Evolutionary conservation across 2,329 filamentous ascomycete genomes (phyloP).

Genomic region (Penicillium occitanis): DNA sequence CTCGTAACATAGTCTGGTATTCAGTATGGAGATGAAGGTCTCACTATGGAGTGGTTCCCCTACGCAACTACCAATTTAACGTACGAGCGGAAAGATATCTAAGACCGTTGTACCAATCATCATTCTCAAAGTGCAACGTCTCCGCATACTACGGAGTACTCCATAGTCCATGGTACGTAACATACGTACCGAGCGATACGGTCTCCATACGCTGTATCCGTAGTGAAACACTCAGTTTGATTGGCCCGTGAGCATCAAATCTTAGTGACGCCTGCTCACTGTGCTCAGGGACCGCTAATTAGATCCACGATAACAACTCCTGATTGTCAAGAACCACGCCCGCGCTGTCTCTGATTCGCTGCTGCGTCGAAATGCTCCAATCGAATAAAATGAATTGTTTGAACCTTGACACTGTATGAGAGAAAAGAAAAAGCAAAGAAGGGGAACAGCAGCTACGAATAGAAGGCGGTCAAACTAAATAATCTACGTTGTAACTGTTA

Average conservation of each 20-base stretch:
- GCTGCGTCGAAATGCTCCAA: not conserved
- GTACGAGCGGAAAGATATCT: not conserved
- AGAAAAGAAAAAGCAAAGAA: slow-evolving; percentile 8
- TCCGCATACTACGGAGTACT: not conserved
- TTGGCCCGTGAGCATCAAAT: not conserved
- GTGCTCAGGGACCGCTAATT: slow-evolving; percentile 10
- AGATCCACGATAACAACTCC: slow-evolving; percentile 5
- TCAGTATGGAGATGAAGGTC: not conserved
- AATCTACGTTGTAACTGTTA: not conserved
- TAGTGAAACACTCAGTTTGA: not conserved
- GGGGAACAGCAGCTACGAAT: slow-evolving; percentile 21
- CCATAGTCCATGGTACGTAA: not conserved
- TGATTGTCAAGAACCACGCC: slow-evolving; percentile 9
- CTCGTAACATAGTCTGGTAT: not conserved
- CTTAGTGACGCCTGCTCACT: not conserved
- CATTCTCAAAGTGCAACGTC: not conserved
- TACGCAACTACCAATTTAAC: not conserved
- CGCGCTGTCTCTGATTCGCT: slow-evolving; percentile 1
- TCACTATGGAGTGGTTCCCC: not conserved
- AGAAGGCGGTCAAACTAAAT: slow-evolving; percentile 11
- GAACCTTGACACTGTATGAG: not conserved
- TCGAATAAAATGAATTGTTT: not conserved
- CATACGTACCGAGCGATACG: not conserved
- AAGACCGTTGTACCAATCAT: not conserved
- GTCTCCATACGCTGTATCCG: not conserved